These are phyloP conservation scores for Fusarium denticulatum DNA, from an alignment of 2,329 filamentous ascomycete genomes.

Conservation along the genomic window DNA sequence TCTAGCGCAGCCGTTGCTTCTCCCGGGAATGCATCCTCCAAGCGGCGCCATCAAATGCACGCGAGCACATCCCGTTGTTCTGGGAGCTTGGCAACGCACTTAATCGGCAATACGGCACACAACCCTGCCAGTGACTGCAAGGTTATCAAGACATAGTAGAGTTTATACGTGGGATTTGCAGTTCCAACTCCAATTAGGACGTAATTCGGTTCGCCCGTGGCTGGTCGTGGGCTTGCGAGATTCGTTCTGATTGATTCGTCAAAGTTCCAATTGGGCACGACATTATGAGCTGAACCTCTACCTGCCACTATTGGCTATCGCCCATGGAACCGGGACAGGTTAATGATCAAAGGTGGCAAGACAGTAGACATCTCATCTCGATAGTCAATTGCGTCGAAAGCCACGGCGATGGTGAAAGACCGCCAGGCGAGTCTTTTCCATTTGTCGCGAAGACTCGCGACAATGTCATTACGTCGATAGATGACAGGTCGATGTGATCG, in stretches of 20 bases:
- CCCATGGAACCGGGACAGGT: not conserved
- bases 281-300: slow-evolving; percentile 12
- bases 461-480: slow-evolving; percentile 6
- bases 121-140: slow-evolving; percentile 1
- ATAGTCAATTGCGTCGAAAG: slow-evolving; percentile 37
- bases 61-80: slow-evolving; percentile 19
- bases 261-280: slow-evolving; percentile 23
- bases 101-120: slow-evolving; percentile 40
- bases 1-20: slow-evolving; percentile 12
- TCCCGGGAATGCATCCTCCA: slow-evolving; percentile 36
- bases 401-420: slow-evolving; percentile 39
- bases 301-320: slow-evolving; percentile 24
- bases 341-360: not conserved
- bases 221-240: slow-evolving; percentile 5
- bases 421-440: not conserved
- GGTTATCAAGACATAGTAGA: not conserved
- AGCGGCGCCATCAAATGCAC: slow-evolving; percentile 27
- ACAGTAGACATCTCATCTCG: not conserved
- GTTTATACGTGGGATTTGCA: slow-evolving; percentile 29
- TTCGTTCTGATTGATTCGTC: slow-evolving; percentile 4
- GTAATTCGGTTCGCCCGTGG: slow-evolving; percentile 10
- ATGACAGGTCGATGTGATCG: slow-evolving; percentile 6
- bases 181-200: slow-evolving; percentile 5
- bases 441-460: not conserved
- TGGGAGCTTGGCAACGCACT: slow-evolving; percentile 37